Evolutionary conservation across 176 grass and related monocot genomes (phyloP), one percentile per base, ranked within the genome.

Genomic region (Phyllostachys edulis): DNA sequence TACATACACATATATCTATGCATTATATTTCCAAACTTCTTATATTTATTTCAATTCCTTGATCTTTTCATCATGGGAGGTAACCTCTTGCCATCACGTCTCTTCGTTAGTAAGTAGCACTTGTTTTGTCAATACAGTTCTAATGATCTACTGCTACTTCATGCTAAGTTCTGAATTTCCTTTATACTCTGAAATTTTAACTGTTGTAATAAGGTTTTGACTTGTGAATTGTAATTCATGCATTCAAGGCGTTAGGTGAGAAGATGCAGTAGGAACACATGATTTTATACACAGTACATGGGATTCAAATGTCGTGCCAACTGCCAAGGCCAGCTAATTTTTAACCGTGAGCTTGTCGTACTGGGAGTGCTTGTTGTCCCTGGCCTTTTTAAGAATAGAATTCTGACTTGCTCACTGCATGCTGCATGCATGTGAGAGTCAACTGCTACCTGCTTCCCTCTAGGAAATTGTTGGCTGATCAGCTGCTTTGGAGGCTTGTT

Each of bases 391-490:
- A 32, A 75, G 16, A 64, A 82, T 81, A 55, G 42, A 52, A 61
- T 29, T 55, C 75, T 84, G 75, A 80, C 75, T 36, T 67, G 62
- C 52, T 80, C 52, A 27, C 40, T 54, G 71, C 47, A 73, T 63
- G 32, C 72, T 63, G 32, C 72, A 54, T 54, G 41, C 41, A 80
- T 80, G 75, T 88, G 71, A 29, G 72, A 34, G 86, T 91, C 85
- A 88, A 91, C 85, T 38, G 49, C 65, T 56, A 71, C 74, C 52
- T 82, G 78, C 82, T 81, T 38, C 24, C 78, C 78, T 80, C 78
- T 78, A 88, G 77, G 78, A 82, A 78, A 73, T 36, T 75, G 84
- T 61, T 73, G 74, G 74, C 38, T 59, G 54, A 38, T 64, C 51
- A 21, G 26, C 81, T 80, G 77, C 77, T 66, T 88, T 85, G 81